These are phyloP conservation scores for Poa annua DNA, from an alignment of 176 grass and related monocot genomes.

Conservation along the genomic window DNA sequence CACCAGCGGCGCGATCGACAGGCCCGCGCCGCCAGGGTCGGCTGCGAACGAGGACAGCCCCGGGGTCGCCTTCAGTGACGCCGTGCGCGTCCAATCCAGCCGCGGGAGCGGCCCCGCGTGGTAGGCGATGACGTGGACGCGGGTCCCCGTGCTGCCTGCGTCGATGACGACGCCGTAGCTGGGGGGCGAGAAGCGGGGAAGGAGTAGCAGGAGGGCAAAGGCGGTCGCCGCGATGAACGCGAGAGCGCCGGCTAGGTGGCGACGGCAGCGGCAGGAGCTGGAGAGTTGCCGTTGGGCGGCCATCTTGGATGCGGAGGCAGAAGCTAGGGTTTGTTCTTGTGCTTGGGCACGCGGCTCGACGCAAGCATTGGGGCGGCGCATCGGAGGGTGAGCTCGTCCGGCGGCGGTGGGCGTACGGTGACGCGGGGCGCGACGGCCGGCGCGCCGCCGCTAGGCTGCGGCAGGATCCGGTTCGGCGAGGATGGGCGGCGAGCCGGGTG, in stretches of 20 bases:
- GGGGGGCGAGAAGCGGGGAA: constrained; percentile 18
- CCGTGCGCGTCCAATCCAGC: constrained; percentile 56
- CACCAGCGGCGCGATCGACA: constrained; percentile 65
- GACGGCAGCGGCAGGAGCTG: constrained; percentile 20
- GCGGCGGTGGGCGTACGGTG: not conserved
- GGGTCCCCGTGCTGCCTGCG: constrained; percentile 80
- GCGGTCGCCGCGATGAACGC: constrained; percentile 6
- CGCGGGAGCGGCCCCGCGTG: constrained; percentile 13
- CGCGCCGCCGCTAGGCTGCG: constrained; percentile 42
- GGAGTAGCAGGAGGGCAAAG: constrained; percentile 39
- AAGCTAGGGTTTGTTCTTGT: constrained; percentile 41
- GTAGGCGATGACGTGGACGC: constrained; percentile 75
- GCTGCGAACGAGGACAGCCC: constrained; percentile 67
- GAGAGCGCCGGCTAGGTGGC: constrained; percentile 34
- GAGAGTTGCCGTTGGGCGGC: constrained; percentile 28
- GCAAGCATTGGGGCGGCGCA: constrained; percentile 62
- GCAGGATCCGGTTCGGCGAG: constrained; percentile 45
- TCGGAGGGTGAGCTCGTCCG: constrained; percentile 20
- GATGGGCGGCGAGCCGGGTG: constrained; percentile 13
- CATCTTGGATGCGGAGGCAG: constrained; percentile 38
- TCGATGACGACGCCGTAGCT: constrained; percentile 73
- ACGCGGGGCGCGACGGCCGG: constrained; percentile 44
- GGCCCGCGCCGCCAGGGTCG: constrained; percentile 58
- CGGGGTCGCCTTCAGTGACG: constrained; percentile 60
- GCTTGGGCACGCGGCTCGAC: constrained; percentile 14